A percentile compares a stretch with the other conserved stretches of the same genome.
Conservation (phyloP, 352 stramenopile genomes). For the Phytophthora fragariaefolia region DNA sequence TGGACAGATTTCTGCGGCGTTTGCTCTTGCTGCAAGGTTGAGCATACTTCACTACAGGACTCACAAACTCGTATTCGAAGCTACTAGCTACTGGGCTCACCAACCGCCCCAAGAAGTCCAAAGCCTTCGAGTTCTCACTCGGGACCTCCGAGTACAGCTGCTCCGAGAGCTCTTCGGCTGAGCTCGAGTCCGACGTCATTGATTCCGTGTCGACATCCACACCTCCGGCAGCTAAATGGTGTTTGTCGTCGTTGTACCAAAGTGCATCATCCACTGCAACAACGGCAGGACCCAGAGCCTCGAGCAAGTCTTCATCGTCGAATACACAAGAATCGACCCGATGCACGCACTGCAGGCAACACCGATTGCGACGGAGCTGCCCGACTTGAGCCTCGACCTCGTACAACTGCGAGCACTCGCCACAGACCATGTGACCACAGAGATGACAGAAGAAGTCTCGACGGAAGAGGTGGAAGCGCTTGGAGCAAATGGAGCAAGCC, state of each 20-base stretch:
- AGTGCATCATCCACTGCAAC: conserved; percentile 51
- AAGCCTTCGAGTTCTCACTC: conserved; percentile 43
- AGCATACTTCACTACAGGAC: conserved; percentile 14
- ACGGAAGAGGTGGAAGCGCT: conserved; percentile 48
- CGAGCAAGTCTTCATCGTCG: conserved; percentile 55
- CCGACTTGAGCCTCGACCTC: conserved; percentile 51
- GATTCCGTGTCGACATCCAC: conserved; percentile 45
- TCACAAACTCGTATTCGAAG: conserved; percentile 34
- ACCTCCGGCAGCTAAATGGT: conserved; percentile 29
- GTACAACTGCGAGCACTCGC: conserved; percentile 48
- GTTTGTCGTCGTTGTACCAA: conserved; percentile 55
- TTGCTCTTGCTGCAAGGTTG: conserved; percentile 25
- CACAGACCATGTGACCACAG: conserved; percentile 51
- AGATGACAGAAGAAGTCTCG: conserved; percentile 55
- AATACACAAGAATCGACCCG: conserved; percentile 56
- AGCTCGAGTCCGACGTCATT: conserved; percentile 40
- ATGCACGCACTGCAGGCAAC: conserved; percentile 50
- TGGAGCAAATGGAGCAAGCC: conserved; percentile 48
- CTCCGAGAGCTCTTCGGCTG: conserved; percentile 43
- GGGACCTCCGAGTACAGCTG: conserved; percentile 58
- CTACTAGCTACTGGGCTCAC: conserved; percentile 25
- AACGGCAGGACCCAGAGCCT: conserved; percentile 50
- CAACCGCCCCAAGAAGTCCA: conserved; percentile 54
- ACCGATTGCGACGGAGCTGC: conserved; percentile 45
- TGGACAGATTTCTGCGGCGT: conserved; percentile 27